Evolutionary conservation across 768 basidiomycete species (phyloP), one percentile per base, ranked within the genome.

Genomic region (Hemileccinum rubropunctum): DNA sequence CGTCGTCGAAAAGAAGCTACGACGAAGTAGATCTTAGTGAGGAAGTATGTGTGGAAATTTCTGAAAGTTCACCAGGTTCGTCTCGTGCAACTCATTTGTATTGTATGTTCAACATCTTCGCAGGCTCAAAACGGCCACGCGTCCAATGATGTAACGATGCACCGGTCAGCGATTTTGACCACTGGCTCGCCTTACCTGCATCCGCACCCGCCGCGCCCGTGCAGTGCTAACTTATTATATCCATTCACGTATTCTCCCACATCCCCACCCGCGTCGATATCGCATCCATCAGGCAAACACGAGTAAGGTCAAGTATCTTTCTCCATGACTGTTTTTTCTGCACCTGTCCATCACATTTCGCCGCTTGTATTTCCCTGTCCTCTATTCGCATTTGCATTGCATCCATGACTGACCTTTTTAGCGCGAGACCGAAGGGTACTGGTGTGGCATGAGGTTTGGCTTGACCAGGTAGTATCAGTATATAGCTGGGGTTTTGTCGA

Each of bases 21-120:
- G 76, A 82, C 35, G 78, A 78, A 48, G 73, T 79, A 50, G 76
- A 79, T 20, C 66, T 69, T 36, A 55, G 62, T 13, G 78, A 76
- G 45, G 74, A 72, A 13, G 65, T 64, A 10, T 61, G 58, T 10
- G 67, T 60, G 34, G 69, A 67, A 35, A 64, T 65, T 33, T 57
- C 65, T 51, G 64, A 63, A 26, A 61, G 62, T 52, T 79, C 80
- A 50, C 78, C 81, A 58, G 78, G 82, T 80, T 49, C 18, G 66
- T 53, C 33, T 14, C 20, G 13, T 26, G 37, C 15, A 14, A 14
- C 17, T 28, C n/a, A 4, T 15, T 7, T 10, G 32, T 34, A 18
- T 38, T 12, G 11, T 20, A n/a, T 32, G 6, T 17, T 28, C 10
- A 58, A 50, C 11, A 8, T 30, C 10, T 32, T 42, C 30, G 34